Conservation (phyloP, 1,284 basidiomycete genomes). For the Inonotus hispidus region DNA sequence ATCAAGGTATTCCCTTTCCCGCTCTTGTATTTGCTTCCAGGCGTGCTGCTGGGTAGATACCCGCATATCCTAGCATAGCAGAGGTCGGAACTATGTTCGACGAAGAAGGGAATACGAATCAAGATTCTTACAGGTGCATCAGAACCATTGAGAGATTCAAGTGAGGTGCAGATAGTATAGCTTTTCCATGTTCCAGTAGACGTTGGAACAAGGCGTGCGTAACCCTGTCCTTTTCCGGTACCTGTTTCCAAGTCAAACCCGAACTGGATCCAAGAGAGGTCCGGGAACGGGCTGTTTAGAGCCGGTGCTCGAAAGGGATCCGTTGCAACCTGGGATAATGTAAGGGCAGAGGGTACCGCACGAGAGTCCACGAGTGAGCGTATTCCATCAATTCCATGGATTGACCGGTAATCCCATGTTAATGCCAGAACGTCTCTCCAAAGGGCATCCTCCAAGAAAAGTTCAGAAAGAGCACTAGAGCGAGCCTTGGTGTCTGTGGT, state of each 20-base stretch:
- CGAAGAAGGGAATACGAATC: not conserved
- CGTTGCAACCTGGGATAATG: slow-evolving; percentile 19
- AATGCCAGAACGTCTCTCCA: slow-evolving; percentile 59
- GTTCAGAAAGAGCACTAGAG: slow-evolving; percentile 27
- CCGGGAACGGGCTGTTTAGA: slow-evolving; percentile 43
- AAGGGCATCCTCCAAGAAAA: slow-evolving; percentile 42
- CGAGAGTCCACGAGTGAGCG: slow-evolving; percentile 39
- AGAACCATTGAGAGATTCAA: slow-evolving; percentile 46
- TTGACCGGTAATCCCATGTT: slow-evolving; percentile 63
- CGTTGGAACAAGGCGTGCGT: slow-evolving; percentile 50
- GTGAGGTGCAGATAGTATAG: slow-evolving; percentile 49
- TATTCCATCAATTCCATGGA: slow-evolving; percentile 40
- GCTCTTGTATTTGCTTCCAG: slow-evolving; percentile 34
- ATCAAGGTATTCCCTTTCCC: slow-evolving; percentile 36
- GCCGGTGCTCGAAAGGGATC: slow-evolving; percentile 1
- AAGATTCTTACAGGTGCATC: not conserved
- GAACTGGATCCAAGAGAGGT: slow-evolving; percentile 53
- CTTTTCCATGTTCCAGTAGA: slow-evolving; percentile 49
- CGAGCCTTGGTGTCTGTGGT: slow-evolving; percentile 29
- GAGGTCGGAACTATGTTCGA: not conserved
- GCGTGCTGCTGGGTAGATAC: slow-evolving; percentile 34
- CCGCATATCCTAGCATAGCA: not conserved
- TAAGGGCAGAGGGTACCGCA: not conserved
- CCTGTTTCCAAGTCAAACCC: slow-evolving; percentile 54
- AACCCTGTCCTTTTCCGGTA: slow-evolving; percentile 42